These are phyloP conservation scores for Gossypium herbaceum DNA, from an alignment of 345 rosid genomes.

Conservation along the genomic window DNA sequence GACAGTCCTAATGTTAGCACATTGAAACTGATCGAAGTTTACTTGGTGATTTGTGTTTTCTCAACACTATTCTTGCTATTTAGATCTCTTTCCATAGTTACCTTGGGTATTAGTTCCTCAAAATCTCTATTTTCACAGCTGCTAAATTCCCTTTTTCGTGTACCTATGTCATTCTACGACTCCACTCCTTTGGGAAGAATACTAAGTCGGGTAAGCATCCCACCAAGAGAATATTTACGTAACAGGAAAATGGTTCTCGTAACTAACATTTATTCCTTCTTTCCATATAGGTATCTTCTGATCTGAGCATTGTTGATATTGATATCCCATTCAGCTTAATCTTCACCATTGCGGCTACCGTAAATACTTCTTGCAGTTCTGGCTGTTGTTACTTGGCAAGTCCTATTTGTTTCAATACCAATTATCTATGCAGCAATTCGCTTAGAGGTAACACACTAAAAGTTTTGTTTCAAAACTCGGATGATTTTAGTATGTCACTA, in stretches of 20 bases:
- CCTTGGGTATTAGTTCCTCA: conserved; percentile 49
- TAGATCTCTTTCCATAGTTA: conserved; percentile 41
- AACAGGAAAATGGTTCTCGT: neutral
- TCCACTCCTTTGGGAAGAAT: conserved; percentile 76
- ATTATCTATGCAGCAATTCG: conserved; percentile 57
- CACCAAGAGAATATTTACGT: neutral
- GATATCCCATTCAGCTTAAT: conserved; percentile 69
- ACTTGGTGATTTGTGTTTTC: conserved; percentile 43
- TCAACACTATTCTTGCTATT: conserved; percentile 36
- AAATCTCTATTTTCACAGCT: conserved; percentile 62
- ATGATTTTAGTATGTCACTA: neutral
- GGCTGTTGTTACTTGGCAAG: conserved; percentile 87
- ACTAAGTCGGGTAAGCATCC: conserved; percentile 57
- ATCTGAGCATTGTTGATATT: conserved; percentile 84
- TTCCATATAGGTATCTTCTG: conserved; percentile 56
- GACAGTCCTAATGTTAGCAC: conserved; percentile 53
- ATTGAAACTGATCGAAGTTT: conserved; percentile 45
- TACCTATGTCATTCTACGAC: conserved; percentile 75
- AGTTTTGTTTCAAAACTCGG: neutral
- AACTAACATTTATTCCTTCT: conserved; percentile 9
- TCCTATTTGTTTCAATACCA: conserved; percentile 75
- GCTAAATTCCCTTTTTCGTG: conserved; percentile 57
- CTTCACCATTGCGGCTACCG: conserved; percentile 58
- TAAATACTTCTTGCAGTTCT: conserved; percentile 72
- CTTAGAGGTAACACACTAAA: conserved; percentile 49